A percentile compares a stretch with the other conserved stretches of the same genome.
These are phyloP conservation scores for Backusella mclennaniae DNA, from an alignment of 192 early-diverging fungal species.

Conservation along the genomic window DNA sequence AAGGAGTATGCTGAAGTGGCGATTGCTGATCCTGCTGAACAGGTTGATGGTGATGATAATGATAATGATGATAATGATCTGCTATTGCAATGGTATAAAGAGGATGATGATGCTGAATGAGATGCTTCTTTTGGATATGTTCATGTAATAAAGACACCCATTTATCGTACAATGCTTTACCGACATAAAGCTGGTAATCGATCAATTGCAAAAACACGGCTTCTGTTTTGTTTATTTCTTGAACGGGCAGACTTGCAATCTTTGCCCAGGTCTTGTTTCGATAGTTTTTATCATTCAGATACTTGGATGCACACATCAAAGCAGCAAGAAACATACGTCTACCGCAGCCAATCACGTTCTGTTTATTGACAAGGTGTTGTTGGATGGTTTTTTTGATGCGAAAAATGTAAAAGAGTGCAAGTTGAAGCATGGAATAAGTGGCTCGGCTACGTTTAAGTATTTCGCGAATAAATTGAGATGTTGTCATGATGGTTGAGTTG, in stretches of 20 bases:
- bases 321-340: constrained; percentile 82
- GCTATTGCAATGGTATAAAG: neutral
- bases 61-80: neutral
- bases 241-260: constrained; percentile 74
- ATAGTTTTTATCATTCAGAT: constrained; percentile 81
- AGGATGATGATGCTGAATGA: neutral
- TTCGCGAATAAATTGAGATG: constrained; percentile 60
- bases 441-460: constrained; percentile 64
- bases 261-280: constrained; percentile 86
- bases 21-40: neutral
- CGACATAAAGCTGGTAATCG: constrained; percentile 74
- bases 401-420: constrained; percentile 65
- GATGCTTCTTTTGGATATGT: constrained; percentile 1
- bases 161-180: constrained; percentile 21
- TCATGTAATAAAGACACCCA: constrained; percentile 21
- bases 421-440: constrained; percentile 69
- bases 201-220: constrained; percentile 73
- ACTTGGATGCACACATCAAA: constrained; percentile 86
- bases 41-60: neutral
- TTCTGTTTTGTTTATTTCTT: constrained; percentile 83
- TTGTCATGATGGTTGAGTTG: constrained; percentile 41
- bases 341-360: constrained; percentile 54
- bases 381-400: constrained; percentile 46
- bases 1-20: neutral
- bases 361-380: constrained; percentile 8